Evolutionary conservation across 2,329 filamentous ascomycete genomes (phyloP).

Genomic region (Calonectria pseudoturangicola): DNA sequence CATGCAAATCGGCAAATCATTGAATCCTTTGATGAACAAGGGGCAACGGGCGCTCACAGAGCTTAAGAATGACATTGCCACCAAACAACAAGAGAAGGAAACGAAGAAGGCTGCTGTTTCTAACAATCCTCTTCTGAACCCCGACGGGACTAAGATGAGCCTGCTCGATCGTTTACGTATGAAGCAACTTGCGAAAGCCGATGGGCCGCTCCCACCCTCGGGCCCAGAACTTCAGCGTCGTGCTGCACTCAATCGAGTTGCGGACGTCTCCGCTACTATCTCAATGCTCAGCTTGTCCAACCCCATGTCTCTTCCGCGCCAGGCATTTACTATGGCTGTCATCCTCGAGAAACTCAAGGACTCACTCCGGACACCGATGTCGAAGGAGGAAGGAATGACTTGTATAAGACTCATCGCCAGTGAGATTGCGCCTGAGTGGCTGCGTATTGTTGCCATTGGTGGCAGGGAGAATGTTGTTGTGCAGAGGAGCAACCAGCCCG

Average conservation of each 20-base stretch:
- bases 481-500: slow-evolving; percentile 65
- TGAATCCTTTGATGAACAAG: slow-evolving; percentile 76
- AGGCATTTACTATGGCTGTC: slow-evolving; percentile 79
- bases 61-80: slow-evolving; percentile 77
- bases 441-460: slow-evolving; percentile 70
- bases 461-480: slow-evolving; percentile 75
- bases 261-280: slow-evolving; percentile 81
- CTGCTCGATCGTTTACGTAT: slow-evolving; percentile 85
- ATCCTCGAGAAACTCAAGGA: slow-evolving; percentile 80
- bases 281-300: slow-evolving; percentile 78
- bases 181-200: slow-evolving; percentile 77
- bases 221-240: slow-evolving; percentile 75
- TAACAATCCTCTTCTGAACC: slow-evolving; percentile 60
- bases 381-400: slow-evolving; percentile 69
- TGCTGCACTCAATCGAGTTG: slow-evolving; percentile 79
- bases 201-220: slow-evolving; percentile 75
- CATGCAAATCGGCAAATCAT: slow-evolving; percentile 61
- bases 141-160: slow-evolving; percentile 74
- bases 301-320: slow-evolving; percentile 68
- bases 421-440: slow-evolving; percentile 75
- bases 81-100: slow-evolving; percentile 69
- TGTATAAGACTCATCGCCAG: slow-evolving; percentile 71
- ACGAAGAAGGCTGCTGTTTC: slow-evolving; percentile 59
- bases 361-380: slow-evolving; percentile 75
- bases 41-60: slow-evolving; percentile 82